Evolutionary conservation across 1,139 yeast genomes (phyloP).

Genomic region (Kodamaea sp.): DNA sequence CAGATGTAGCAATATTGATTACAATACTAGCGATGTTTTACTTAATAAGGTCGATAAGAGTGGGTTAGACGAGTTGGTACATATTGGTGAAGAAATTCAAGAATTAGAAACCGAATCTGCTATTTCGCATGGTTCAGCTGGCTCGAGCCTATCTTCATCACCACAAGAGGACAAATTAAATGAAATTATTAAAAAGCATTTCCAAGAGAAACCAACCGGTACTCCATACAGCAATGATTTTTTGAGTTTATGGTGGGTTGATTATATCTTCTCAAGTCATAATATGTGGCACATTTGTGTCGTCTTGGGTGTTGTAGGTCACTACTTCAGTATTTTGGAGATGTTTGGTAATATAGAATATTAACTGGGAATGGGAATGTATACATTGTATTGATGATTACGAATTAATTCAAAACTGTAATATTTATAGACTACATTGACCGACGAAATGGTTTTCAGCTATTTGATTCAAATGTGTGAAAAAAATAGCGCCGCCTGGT

Average conservation of each 20-base stretch:
- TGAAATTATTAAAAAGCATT: constrained; percentile 47
- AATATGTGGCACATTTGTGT: constrained; percentile 94
- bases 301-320: constrained; percentile 81
- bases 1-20: constrained; percentile 15
- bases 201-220: constrained; percentile 46
- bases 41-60: constrained; percentile 35
- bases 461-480: not conserved
- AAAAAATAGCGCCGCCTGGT: constrained; percentile 87
- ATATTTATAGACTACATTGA: not conserved
- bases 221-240: constrained; percentile 47
- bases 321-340: constrained; percentile 70
- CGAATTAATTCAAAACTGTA: not conserved
- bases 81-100: constrained; percentile 39
- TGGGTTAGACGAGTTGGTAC: constrained; percentile 43
- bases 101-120: constrained; percentile 19
- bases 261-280: constrained; percentile 72
- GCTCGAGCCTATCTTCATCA: constrained; percentile 10
- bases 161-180: constrained; percentile 23
- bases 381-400: too few relatives aligned
- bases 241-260: constrained; percentile 81
- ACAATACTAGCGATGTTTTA: constrained; percentile 32
- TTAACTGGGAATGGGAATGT: not conserved
- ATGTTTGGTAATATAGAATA: constrained; percentile 46
- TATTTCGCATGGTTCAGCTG: not conserved
- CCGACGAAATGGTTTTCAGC: too few relatives aligned